Base-by-base conservation (phyloP, 257 asterid genomes). In the Nicotiana paniculata region DNA sequence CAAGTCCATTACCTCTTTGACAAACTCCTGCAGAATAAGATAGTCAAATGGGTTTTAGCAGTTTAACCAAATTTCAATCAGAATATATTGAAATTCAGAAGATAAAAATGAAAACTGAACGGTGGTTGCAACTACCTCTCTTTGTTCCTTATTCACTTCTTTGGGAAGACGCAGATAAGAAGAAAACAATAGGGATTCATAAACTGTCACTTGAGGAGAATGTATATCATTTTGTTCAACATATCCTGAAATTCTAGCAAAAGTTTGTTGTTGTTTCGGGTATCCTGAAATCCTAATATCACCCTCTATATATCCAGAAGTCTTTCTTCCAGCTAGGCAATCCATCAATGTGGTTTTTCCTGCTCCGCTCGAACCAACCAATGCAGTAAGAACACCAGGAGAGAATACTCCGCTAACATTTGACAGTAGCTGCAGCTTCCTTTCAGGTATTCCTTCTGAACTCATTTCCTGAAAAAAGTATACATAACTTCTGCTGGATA, bases 341-440 rank as follows among this genome's bases (percentile, higher is more conserved):
- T 95, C 99, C 99, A 93, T 90, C 90, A 95, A 85, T 46, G 99
- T 95, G 79, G 99, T 95, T 88, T 95, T 95, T 48, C 99, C 99
- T 21, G 99, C 99, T 55, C 99, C 99, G 82, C 99, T 95, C 35
- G 95, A 82, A 59, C 98, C 99, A 83, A 95, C 94, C 81, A 95
- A 84, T 32, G 99, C 99, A 15, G 98, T 92, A 67, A 95, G 96
- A 83, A 95, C 93, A 46, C 98, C 97, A 0, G 99, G 98, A 3
- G 97, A 86, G 86, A 93, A 95, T 48, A 91, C 95, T 51, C 99
- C 97, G 61, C 97, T 91, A 21, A 95, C 97, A 84, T 88, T 87
- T 78, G 88, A 89, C 89, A 95, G 83, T 66, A 95, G 91, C 75
- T 95, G 99, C 91, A 95, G 86, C 86, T 85, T 88, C 84, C 84